phyloP scores from a whole-genome alignment of 176 grass and related monocot species.

The Aegilops sharonensis region DNA sequence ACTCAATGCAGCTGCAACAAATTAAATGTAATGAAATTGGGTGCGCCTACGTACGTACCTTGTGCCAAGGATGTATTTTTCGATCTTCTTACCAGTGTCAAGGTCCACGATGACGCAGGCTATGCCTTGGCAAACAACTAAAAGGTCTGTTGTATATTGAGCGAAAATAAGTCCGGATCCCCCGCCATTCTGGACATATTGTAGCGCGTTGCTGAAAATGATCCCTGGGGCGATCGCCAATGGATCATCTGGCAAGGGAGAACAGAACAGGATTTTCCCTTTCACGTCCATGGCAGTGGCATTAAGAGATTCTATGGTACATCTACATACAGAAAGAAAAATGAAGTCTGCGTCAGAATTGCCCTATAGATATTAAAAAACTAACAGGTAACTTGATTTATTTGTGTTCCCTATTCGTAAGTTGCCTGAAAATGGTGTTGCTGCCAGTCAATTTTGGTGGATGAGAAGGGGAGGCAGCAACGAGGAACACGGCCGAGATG shows the following conservation, averaged over 20 bases:
- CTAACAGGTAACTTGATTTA: neutral
- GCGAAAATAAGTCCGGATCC: too few relatives aligned
- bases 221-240: accelerated
- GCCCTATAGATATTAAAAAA: too few relatives aligned
- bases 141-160: neutral
- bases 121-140: neutral
- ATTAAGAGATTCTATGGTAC: neutral
- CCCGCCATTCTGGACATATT: neutral
- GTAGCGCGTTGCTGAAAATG: neutral
- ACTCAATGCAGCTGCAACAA: too few relatives aligned
- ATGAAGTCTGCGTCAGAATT: neutral
- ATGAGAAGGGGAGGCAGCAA: too few relatives aligned
- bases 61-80: neutral
- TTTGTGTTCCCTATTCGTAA: too few relatives aligned
- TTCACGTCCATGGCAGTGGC: neutral
- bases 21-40: too few relatives aligned
- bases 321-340: neutral
- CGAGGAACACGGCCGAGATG: too few relatives aligned
- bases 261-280: neutral
- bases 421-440: too few relatives aligned
- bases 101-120: conserved; percentile 35
- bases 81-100: neutral
- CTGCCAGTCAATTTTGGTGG: too few relatives aligned
- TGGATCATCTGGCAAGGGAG: accelerated
- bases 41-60: neutral